phyloP scores from a whole-genome alignment of 352 stramenopile genomes.

The Elongisporangium anandrum region DNA sequence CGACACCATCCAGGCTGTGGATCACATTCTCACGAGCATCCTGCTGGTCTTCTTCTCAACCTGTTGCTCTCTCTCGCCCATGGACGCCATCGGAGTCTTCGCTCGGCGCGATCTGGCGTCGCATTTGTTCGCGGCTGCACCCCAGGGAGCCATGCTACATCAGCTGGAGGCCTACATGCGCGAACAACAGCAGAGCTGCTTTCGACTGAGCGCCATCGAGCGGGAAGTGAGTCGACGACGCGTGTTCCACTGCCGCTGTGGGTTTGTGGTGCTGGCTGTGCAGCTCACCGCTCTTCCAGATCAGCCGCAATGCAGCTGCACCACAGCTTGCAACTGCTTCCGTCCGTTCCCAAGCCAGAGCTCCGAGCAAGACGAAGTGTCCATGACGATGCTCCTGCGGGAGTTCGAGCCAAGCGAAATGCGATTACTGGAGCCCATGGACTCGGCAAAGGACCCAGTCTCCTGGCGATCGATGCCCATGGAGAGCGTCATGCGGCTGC shows the following conservation, averaged over 20 bases:
- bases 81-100: slow-evolving; percentile 27
- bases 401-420: slow-evolving; percentile 21
- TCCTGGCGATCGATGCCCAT: slow-evolving; percentile 32
- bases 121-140: slow-evolving; percentile 25
- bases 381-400: neutral
- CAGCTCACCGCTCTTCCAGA: slow-evolving; percentile 8
- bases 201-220: slow-evolving; percentile 8
- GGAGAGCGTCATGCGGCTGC: slow-evolving; percentile 20
- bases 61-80: slow-evolving; percentile 14
- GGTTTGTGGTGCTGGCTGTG: slow-evolving; percentile 29
- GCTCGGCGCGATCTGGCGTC: slow-evolving; percentile 18
- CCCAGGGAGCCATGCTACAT: slow-evolving; percentile 17
- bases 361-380: neutral
- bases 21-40: slow-evolving; percentile 19
- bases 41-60: slow-evolving; percentile 50
- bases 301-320: slow-evolving; percentile 19
- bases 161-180: slow-evolving; percentile 20
- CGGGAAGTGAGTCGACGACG: slow-evolving; percentile 6
- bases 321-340: slow-evolving; percentile 15
- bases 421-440: slow-evolving; percentile 26
- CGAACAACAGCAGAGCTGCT: neutral
- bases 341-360: slow-evolving; percentile 24
- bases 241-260: slow-evolving; percentile 38
- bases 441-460: slow-evolving; percentile 18
- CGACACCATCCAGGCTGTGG: slow-evolving; percentile 14